phyloP scores from a whole-genome alignment of 1,284 basidiomycete genomes.

The Cutaneotrichosporon cavernicola region DNA sequence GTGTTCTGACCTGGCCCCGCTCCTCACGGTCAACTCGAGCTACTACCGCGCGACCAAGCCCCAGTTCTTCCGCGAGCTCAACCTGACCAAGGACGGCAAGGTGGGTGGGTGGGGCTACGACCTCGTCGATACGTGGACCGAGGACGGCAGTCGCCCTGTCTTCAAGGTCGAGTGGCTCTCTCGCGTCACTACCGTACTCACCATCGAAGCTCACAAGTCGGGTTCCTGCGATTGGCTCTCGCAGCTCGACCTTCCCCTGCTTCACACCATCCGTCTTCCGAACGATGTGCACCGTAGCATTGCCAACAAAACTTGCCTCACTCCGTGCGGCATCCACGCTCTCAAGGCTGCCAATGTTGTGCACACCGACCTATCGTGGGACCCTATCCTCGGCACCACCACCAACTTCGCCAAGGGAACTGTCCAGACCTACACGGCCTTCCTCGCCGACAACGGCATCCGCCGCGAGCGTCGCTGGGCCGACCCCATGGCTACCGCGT shows the following conservation, averaged over 20 bases:
- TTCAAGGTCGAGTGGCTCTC: neutral
- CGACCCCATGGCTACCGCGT: neutral
- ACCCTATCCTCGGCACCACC: neutral
- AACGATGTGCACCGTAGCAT: neutral
- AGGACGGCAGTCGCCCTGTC: neutral
- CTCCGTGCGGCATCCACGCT: neutral
- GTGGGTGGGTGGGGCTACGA: neutral
- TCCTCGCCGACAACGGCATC: neutral
- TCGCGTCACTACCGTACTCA: neutral
- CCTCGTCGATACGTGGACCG: neutral
- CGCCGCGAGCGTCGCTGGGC: neutral
- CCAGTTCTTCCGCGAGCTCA: constrained; percentile 3
- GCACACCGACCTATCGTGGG: neutral
- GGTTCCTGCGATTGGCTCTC: neutral
- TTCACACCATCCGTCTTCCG: constrained; percentile 10
- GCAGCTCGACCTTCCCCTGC: constrained; percentile 8
- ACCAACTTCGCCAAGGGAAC: neutral
- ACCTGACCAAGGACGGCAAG: neutral
- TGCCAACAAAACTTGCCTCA: neutral
- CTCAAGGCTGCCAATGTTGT: neutral
- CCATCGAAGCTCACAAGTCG: neutral
- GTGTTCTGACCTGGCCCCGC: neutral
- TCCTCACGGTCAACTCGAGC: constrained; percentile 7
- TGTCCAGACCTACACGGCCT: neutral
- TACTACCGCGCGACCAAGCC: constrained; percentile 9